Evolutionary conservation across 805 yeast genomes (phyloP).

Genomic region (Blastobotrys muscicola): DNA sequence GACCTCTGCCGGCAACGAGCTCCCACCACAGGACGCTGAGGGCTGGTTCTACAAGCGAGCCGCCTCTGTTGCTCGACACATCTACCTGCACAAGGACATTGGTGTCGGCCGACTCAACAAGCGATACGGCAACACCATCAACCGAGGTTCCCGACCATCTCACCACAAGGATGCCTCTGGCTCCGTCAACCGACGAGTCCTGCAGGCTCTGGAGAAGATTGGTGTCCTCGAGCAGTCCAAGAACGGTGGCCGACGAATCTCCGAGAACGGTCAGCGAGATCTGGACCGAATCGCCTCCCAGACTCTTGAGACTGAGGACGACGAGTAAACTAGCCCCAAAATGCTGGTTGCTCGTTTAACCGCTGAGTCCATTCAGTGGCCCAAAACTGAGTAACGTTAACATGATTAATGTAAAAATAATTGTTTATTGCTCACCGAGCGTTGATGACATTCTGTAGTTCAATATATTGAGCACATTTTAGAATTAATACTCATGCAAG

Average conservation of each 20-base stretch:
- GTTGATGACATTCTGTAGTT: too few relatives aligned
- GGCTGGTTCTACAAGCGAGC: conserved; percentile 99
- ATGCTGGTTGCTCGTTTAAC: too few relatives aligned
- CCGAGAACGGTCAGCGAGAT: conserved; percentile 99
- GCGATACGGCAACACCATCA: conserved; percentile 97
- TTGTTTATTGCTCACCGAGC: too few relatives aligned
- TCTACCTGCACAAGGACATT: conserved; percentile 97
- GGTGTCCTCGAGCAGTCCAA: conserved; percentile 94
- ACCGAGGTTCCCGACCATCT: conserved; percentile 98
- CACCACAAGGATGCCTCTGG: conserved; percentile 99
- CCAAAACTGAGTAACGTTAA: too few relatives aligned
- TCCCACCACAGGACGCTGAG: conserved; percentile 99
- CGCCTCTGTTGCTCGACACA: conserved; percentile 99
- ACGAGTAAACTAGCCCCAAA: conserved; percentile 21
- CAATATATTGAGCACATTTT: too few relatives aligned
- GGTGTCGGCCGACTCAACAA: conserved; percentile 99
- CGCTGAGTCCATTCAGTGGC: too few relatives aligned
- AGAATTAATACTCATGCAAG: too few relatives aligned
- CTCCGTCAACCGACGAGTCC: conserved; percentile 96
- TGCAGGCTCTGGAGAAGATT: conserved; percentile 96
- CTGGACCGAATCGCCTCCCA: conserved; percentile 99
- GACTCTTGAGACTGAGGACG: conserved; percentile 78
- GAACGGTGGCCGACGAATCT: conserved; percentile 99
- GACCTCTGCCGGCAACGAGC: conserved; percentile 97
- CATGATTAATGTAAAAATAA: too few relatives aligned